Conservation (phyloP, 2,329 filamentous ascomycete species). For the Claviceps pusilla region DNA sequence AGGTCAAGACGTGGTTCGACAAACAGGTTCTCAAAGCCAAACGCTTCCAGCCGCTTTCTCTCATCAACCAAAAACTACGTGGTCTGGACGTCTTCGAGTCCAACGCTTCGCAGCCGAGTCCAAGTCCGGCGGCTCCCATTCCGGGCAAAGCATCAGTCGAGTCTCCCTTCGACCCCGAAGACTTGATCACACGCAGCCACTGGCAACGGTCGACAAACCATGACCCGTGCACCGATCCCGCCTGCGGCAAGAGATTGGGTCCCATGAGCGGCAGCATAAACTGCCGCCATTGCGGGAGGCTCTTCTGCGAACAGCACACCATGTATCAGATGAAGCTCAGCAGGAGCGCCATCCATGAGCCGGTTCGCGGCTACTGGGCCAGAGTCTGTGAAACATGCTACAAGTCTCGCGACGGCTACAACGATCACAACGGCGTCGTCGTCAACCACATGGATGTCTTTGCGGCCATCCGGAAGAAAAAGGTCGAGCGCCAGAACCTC, state of each 20-base stretch:
- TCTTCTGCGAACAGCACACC: slow-evolving; percentile 95
- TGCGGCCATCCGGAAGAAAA: slow-evolving; percentile 53
- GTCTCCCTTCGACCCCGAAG: slow-evolving; percentile 58
- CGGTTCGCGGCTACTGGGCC: slow-evolving; percentile 81
- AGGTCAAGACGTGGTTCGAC: slow-evolving; percentile 95
- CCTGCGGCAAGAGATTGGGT: slow-evolving; percentile 67
- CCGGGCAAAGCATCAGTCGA: slow-evolving; percentile 27
- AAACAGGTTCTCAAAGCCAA: slow-evolving; percentile 88
- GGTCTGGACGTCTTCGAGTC: slow-evolving; percentile 89
- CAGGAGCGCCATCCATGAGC: slow-evolving; percentile 75
- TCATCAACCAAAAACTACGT: slow-evolving; percentile 86
- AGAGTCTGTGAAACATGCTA: slow-evolving; percentile 98
- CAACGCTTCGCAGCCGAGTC: slow-evolving; percentile 47
- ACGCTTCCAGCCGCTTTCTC: slow-evolving; percentile 76
- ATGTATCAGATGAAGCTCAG: slow-evolving; percentile 99
- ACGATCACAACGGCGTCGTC: slow-evolving; percentile 62
- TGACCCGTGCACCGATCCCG: slow-evolving; percentile 75
- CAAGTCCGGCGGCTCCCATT: slow-evolving; percentile 12
- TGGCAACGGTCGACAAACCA: slow-evolving; percentile 68
- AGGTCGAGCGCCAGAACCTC: slow-evolving; percentile 69
- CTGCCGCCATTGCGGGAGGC: slow-evolving; percentile 77
- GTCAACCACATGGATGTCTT: slow-evolving; percentile 63
- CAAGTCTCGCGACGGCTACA: slow-evolving; percentile 90
- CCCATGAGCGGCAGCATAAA: slow-evolving; percentile 74
- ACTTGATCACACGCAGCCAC: slow-evolving; percentile 72